These are phyloP conservation scores for Pseudocercospora cruenta DNA, from an alignment of 2,329 filamentous ascomycete species.

Conservation along the genomic window DNA sequence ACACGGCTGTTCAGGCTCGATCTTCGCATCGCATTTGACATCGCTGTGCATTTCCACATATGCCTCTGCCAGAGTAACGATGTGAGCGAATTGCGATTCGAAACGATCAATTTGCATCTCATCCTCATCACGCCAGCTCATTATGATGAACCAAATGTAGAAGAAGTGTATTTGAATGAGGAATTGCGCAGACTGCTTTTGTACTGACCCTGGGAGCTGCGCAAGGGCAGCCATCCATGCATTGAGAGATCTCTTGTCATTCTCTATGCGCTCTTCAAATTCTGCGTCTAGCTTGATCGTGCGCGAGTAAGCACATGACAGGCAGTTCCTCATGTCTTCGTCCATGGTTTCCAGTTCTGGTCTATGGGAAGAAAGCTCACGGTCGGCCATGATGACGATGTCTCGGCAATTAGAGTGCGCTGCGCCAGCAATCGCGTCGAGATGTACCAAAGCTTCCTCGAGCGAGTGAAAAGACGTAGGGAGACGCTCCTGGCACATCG, in stretches of 20 bases:
- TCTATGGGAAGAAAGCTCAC: slow-evolving; percentile 13
- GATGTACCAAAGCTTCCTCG: slow-evolving; percentile 25
- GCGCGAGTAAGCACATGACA: slow-evolving; percentile 23
- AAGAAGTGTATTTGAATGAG: slow-evolving; percentile 26
- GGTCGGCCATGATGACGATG: slow-evolving; percentile 21
- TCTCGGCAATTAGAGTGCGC: slow-evolving; percentile 21
- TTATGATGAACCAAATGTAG: slow-evolving; percentile 23
- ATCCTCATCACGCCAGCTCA: slow-evolving; percentile 23
- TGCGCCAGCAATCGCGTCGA: slow-evolving; percentile 21
- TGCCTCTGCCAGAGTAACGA: slow-evolving; percentile 18
- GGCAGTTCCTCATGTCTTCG: slow-evolving; percentile 23
- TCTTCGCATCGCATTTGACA: neutral
- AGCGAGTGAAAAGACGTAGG: slow-evolving; percentile 22
- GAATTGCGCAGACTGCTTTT: slow-evolving; percentile 18
- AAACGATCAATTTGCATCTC: slow-evolving; percentile 25
- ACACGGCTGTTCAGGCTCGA: neutral
- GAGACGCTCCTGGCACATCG: slow-evolving; percentile 19
- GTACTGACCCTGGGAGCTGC: neutral
- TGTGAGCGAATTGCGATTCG: slow-evolving; percentile 22
- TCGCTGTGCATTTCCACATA: slow-evolving; percentile 22
- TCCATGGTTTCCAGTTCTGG: slow-evolving; percentile 18
- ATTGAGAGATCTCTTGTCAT: slow-evolving; percentile 21
- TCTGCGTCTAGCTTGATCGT: slow-evolving; percentile 10
- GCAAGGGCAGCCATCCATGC: slow-evolving; percentile 23
- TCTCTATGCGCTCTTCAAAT: slow-evolving; percentile 11